Conservation (phyloP, 106 monocot species). For the Apostasia ramifera region DNA sequence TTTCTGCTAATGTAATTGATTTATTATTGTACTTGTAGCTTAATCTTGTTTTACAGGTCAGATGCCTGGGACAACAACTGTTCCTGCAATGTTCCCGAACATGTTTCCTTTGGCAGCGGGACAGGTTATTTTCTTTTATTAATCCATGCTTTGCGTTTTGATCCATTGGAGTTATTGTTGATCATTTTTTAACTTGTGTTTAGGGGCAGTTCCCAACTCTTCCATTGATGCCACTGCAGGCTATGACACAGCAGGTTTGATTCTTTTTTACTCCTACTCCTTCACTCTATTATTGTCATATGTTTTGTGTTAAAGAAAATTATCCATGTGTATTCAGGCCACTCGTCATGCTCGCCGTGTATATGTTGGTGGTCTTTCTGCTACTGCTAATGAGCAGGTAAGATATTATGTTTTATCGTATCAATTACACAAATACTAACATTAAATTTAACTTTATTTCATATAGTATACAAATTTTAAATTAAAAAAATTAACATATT, state of each 20-base stretch:
- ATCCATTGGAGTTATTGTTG: not conserved
- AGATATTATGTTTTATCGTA: not conserved
- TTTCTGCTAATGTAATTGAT: slow-evolving; percentile 1
- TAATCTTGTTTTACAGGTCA: slow-evolving; percentile 56
- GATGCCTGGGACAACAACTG: slow-evolving; percentile 38
- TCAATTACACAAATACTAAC: no score
- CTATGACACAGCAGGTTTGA: slow-evolving; percentile 29
- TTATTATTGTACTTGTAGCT: slow-evolving; percentile 14
- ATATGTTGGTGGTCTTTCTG: slow-evolving; percentile 91
- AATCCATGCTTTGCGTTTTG: not conserved
- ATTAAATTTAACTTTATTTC: no score
- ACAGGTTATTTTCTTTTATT: slow-evolving; percentile 31
- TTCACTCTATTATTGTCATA: not conserved
- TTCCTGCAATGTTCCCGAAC: slow-evolving; percentile 69
- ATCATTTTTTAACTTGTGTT: not conserved
- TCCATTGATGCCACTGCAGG: slow-evolving; percentile 23
- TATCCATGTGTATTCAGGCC: slow-evolving; percentile 29
- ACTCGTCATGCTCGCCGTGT: slow-evolving; percentile 98
- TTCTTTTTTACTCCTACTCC: not conserved
- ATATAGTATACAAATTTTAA: no score
- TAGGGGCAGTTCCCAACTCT: slow-evolving; percentile 12
- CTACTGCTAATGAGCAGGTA: slow-evolving; percentile 94
- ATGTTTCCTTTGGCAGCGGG: slow-evolving; percentile 41
- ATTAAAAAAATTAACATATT: no score
- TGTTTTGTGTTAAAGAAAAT: not conserved